Evolutionary conservation across 2,329 filamentous ascomycete genomes (phyloP).

Genomic region (Aspergillus unguis): DNA sequence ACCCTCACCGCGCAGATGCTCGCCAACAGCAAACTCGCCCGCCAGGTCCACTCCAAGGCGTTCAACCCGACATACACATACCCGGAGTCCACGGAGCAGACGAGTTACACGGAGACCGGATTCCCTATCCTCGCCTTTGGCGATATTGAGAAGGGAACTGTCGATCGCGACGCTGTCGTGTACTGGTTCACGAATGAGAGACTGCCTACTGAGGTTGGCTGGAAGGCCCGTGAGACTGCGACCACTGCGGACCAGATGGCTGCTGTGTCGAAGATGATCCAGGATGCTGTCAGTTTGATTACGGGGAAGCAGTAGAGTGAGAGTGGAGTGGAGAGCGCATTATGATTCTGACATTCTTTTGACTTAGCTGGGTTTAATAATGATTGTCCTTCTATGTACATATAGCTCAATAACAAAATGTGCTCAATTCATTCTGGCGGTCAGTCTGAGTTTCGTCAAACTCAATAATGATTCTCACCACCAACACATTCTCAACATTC

Average conservation of each 20-base stretch:
- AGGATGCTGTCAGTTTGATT: neutral
- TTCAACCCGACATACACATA: slow-evolving; percentile 48
- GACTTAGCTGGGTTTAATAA: no score
- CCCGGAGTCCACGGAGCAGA: slow-evolving; percentile 3
- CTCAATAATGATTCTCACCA: no score
- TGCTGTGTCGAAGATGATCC: neutral
- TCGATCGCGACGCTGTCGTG: neutral
- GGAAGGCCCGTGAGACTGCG: neutral
- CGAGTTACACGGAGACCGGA: neutral
- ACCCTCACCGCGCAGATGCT: slow-evolving; percentile 42
- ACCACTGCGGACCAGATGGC: neutral
- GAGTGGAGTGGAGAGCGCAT: no score
- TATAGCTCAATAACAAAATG: no score
- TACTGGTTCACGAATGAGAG: neutral
- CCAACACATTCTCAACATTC: no score
- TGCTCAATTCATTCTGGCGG: no score
- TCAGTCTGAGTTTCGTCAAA: no score
- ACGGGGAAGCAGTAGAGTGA: neutral
- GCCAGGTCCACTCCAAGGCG: slow-evolving; percentile 45
- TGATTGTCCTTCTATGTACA: no score
- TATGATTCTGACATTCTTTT: no score
- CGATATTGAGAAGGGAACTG: neutral
- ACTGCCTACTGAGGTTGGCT: neutral
- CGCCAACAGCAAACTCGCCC: slow-evolving; percentile 47
- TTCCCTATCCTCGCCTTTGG: slow-evolving; percentile 1